Evolutionary conservation across 2,329 filamentous ascomycete genomes (phyloP).

Genomic region (Teratosphaeria pseudoeucalypti): DNA sequence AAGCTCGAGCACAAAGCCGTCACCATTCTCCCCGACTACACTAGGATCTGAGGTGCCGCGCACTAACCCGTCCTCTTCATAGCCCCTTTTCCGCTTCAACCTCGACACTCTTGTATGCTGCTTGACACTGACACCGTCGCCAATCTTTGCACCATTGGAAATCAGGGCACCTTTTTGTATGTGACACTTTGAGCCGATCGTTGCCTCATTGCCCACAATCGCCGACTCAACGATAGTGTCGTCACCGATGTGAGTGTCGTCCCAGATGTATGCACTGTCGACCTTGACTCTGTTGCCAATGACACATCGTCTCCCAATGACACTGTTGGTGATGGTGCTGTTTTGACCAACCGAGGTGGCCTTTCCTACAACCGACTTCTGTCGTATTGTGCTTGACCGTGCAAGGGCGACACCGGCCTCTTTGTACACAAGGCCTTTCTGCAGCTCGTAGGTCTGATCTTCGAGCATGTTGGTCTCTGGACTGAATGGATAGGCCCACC

Average conservation of each 20-base stretch:
- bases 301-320: constrained; percentile 73
- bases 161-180: constrained; percentile 66
- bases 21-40: constrained; percentile 48
- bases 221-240: constrained; percentile 59
- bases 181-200: constrained; percentile 59
- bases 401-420: constrained; percentile 69
- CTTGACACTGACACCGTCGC: constrained; percentile 45
- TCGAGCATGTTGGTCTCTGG: constrained; percentile 79
- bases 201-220: constrained; percentile 63
- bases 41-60: constrained; percentile 33
- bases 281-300: constrained; percentile 79
- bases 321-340: constrained; percentile 60
- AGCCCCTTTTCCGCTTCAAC: constrained; percentile 36
- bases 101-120: constrained; percentile 36
- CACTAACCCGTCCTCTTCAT: constrained; percentile 29
- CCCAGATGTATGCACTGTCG: constrained; percentile 77
- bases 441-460: constrained; percentile 64
- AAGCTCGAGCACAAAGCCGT: constrained; percentile 51
- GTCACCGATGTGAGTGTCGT: constrained; percentile 68
- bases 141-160: constrained; percentile 65
- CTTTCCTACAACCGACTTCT: constrained; percentile 64
- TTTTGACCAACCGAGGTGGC: constrained; percentile 65
- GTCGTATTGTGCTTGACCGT: constrained; percentile 58
- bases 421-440: constrained; percentile 61
- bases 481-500: constrained; percentile 81